Evolutionary conservation across 805 yeast genomes (phyloP), one percentile per base, ranked within the genome.

Genomic region (Schwanniomyces pseudopolymorphus): DNA sequence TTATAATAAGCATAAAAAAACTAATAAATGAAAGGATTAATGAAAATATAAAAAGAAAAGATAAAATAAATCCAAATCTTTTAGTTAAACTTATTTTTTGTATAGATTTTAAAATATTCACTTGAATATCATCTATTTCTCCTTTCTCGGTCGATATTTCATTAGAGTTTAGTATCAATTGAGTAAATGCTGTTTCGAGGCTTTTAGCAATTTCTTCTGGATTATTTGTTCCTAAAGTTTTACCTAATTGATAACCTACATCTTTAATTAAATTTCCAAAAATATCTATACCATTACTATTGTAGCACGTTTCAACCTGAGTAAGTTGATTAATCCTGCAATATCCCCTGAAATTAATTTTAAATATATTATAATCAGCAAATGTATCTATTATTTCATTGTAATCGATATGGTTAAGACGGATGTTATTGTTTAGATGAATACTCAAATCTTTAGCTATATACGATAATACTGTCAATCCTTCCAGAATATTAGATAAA

Each of bases 191-290:
- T 9, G 60, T 52, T 11, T 69, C 72, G 47, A 77, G 64, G 20
- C 76, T 66, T 17, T 70, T 63, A 2, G 79, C 76, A 51, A 74
- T 59, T 9, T 55, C 57, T 2, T 59, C 59, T 4, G 75, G 62
- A 50, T 75, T 67, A 5, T 74, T 67, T 46, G 68, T 57, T 16
- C 65, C 64, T 3, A 81, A 70, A 21, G 73, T 58, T 21, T 58
- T 57, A 8, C 73, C 76, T 35, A 77, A 59, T 50, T 75, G 80
- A 2, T 61, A 63, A 3, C 80, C 82, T 10, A 81, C 68, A 58
- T 81, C 85, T 46, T 74, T 66, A 9, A 79, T 66, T 13, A 79
- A 59, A 11, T 75, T 74, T 6, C 78, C 64, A 7, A 76, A 60
- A 13, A 79, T 53, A 55, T 81, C 83, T 45, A 78, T 57, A 1